Percentiles rank a stretch among this genome's conserved stretches.
Conservation (phyloP, 2,329 filamentous ascomycete species). For the Sporothrix humicola region DNA sequence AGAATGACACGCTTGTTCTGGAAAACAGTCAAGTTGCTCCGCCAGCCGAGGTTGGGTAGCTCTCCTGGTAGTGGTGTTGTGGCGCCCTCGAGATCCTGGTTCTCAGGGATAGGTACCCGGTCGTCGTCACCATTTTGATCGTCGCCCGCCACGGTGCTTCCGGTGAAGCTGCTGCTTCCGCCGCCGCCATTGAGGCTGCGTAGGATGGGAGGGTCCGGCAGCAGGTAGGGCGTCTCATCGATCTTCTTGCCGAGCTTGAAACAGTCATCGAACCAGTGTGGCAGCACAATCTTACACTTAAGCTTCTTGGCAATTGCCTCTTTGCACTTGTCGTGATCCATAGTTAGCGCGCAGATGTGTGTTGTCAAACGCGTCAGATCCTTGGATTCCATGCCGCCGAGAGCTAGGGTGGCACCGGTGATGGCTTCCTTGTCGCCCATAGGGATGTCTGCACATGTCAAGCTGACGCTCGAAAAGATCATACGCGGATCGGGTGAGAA, state of each 20-base stretch:
- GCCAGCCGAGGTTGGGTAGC: conserved; percentile 49
- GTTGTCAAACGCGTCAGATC: conserved; percentile 77
- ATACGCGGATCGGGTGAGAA: conserved; percentile 90
- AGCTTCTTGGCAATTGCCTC: conserved; percentile 68
- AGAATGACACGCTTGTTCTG: conserved; percentile 78
- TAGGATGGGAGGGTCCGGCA: conserved; percentile 88
- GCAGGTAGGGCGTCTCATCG: conserved; percentile 80
- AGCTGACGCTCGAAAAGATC: conserved; percentile 83
- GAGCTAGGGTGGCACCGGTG: conserved; percentile 82
- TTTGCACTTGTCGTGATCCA: conserved; percentile 74
- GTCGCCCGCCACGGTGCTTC: conserved; percentile 50
- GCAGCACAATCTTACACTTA: conserved; percentile 82
- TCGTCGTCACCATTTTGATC: conserved; percentile 25
- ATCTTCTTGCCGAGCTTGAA: conserved; percentile 91
- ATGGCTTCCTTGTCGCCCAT: conserved; percentile 89
- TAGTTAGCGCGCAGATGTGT: conserved; percentile 82
- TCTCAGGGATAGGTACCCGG: conserved; percentile 54
- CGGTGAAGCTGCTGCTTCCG: conserved; percentile 48
- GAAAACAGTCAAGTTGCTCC: conserved; percentile 73
- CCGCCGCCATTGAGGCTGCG: conserved; percentile 44
- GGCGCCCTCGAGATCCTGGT: conserved; percentile 70
- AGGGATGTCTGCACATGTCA: conserved; percentile 85
- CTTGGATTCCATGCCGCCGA: conserved; percentile 81
- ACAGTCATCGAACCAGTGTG: conserved; percentile 98
- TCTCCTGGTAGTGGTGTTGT: conserved; percentile 55